Base-by-base conservation (phyloP, 495 filamentous ascomycete species). In the Bacidia gigantensis region DNA sequence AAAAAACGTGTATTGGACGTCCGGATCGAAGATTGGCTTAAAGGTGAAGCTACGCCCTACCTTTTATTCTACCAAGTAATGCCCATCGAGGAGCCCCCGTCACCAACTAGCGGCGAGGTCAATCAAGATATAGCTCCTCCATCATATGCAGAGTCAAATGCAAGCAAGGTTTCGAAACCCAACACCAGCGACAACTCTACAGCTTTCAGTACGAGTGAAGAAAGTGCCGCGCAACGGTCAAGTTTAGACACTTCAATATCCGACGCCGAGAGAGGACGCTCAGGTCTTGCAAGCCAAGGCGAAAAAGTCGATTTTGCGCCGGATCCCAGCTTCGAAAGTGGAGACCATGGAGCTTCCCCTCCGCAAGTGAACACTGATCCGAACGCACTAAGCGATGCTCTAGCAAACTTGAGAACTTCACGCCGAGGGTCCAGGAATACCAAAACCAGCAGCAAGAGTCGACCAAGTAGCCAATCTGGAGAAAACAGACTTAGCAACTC, bases 11-110 rank as follows among this genome's bases (percentile, higher is more conserved):
- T 95, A 2, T 72, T 69, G 1, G 67, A 81, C 38, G 80, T 95
- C 39, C 83, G 95, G 56, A 84, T 92, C 50, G 81, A 87, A 46
- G 71, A 86, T 52, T 70, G 78, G 2, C 65, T 96, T 49, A 80
- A 77, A 50, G 29, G 29, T 5, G 74, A 82, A n/a, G 90, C 95
- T 62, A 89, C 84, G 55, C 90, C 92, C 2, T 98, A 98, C 58
- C 75, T 98, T 2, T 69, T 98, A 0, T 95, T 96, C 66, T 98
- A 95, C 60, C 90, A 95, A 63, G 89, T 96, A 38, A 73, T 88
- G 32, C 92, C 90, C 0, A 84, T 93, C 55, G 77, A 84, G 25
- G 83, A 84, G 43, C 69, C 76, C 5, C 65, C 73, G 0, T 68
- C 73, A 49, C 75, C 76, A 12, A 74, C 74, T 41, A 59, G 74